A percentile compares a stretch with the other conserved stretches of the same genome.
Evolutionary conservation across 257 asterid genomes (phyloP).

Genomic region (Primulina tabacum): DNA sequence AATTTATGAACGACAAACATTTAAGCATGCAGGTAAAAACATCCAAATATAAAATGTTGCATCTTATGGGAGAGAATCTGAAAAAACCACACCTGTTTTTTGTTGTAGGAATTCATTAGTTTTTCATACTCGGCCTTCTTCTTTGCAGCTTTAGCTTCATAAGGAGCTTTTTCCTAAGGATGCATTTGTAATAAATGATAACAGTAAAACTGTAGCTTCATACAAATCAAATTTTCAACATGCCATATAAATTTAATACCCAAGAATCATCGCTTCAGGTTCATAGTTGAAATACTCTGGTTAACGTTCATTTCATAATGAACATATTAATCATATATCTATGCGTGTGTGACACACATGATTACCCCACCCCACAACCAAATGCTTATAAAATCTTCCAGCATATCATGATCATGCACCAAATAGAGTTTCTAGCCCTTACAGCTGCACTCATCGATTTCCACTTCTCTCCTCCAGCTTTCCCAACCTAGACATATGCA

Average conservation of each 20-base stretch:
- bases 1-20: conserved; percentile 20
- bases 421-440: conserved; percentile 32
- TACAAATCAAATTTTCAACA: conserved; percentile 10
- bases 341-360: neutral
- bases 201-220: neutral
- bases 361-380: neutral
- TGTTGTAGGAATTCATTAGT: conserved; percentile 79
- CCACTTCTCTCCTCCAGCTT: conserved; percentile 99
- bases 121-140: conserved; percentile 75
- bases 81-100: conserved; percentile 53
- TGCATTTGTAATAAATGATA: neutral
- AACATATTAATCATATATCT: neutral
- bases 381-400: neutral
- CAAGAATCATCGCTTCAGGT: neutral
- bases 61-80: neutral
- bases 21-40: neutral
- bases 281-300: neutral
- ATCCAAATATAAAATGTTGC: neutral
- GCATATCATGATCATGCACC: conserved; percentile 1
- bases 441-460: conserved; percentile 76
- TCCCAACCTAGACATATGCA: conserved; percentile 65
- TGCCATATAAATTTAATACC: neutral
- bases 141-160: conserved; percentile 92
- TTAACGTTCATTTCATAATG: neutral
- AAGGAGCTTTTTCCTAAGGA: conserved; percentile 87